A percentile compares a stretch with the other conserved stretches of the same genome.
Conservation (phyloP, 495 filamentous ascomycete genomes). For the Evernia prunastri region DNA sequence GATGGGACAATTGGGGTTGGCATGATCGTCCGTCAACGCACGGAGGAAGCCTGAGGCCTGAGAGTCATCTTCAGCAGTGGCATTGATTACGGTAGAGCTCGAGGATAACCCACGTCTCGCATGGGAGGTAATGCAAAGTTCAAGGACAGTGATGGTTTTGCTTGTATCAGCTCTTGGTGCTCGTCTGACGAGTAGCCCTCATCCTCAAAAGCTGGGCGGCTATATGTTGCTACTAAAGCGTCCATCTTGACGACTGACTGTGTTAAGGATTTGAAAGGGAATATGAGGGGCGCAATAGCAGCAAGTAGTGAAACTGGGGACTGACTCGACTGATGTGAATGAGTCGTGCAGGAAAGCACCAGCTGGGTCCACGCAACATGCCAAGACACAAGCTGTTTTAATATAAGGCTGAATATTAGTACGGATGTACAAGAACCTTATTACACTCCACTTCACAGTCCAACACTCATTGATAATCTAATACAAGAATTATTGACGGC, state of each 20-base stretch:
- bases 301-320: not conserved
- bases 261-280: not conserved
- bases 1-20: conserved; percentile 93
- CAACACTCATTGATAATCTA: not conserved
- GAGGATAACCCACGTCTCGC: conserved; percentile 60
- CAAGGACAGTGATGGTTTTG: conserved; percentile 66
- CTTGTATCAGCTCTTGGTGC: conserved; percentile 62
- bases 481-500: not conserved
- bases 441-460: not conserved
- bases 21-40: conserved; percentile 91
- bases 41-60: conserved; percentile 89
- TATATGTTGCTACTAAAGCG: conserved; percentile 85
- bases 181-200: conserved; percentile 69
- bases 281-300: not conserved
- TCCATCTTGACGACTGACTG: conserved; percentile 58
- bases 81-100: conserved; percentile 1
- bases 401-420: not conserved
- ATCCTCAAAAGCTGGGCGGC: conserved; percentile 61
- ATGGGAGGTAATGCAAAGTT: conserved; percentile 94
- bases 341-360: no score
- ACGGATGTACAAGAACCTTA: not conserved
- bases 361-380: not conserved
- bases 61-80: conserved; percentile 19
- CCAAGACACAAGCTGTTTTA: not conserved
- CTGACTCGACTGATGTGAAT: not conserved